Base-by-base conservation (phyloP, 2,329 filamentous ascomycete species). In the Plenodomus tracheiphilus region DNA sequence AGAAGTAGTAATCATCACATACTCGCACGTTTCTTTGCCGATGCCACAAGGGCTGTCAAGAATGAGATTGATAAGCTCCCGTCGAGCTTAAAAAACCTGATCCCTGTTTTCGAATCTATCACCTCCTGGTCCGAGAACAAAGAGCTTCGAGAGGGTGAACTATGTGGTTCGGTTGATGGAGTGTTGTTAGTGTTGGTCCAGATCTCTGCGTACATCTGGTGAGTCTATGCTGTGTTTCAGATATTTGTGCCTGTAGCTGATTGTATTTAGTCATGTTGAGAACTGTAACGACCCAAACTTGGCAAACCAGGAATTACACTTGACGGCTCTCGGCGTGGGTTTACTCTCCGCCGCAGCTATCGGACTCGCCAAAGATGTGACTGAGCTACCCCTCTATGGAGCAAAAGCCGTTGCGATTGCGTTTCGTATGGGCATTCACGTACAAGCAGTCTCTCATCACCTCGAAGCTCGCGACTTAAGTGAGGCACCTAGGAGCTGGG, bases 401-500 rank as follows among this genome's bases (percentile, higher is more conserved):
- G 75, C 72, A 0, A 66, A 80, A 42, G 71, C 65, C 1, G 58
- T 79, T 2, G 68, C 76, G 0, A 28, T 73, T 1, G 75, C 79
- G 1, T 81, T 81, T 48, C 69, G 78, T 1, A 62, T 81, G 3
- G 78, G 78, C 1, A 58, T 79, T 2, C 58, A 71, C 3, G 77
- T 81, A 0, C 53, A 72, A n/a, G 62, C 66, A 2, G 62, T 79
- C 1, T 79, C 78, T 0, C 58, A 72, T 30, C 71, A 74, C 19
- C 53, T 81, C 4, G 65, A 81, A 48, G 46, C 73, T 15, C 69
- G 65, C 2, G 66, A 71, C 17, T 43, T 46, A 5, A 43, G 51
- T 3, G 48, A 45, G 15, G 30, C 50, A 1, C 51, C 54, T 0
- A 71, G 75, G 19, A 69, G 59, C 18, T 79, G 76, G 76, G 75